Percentiles rank a stretch among this genome's conserved stretches.
Evolutionary conservation across 2,329 filamentous ascomycete genomes (phyloP).

Genomic region (Dactylellina leptospora): DNA sequence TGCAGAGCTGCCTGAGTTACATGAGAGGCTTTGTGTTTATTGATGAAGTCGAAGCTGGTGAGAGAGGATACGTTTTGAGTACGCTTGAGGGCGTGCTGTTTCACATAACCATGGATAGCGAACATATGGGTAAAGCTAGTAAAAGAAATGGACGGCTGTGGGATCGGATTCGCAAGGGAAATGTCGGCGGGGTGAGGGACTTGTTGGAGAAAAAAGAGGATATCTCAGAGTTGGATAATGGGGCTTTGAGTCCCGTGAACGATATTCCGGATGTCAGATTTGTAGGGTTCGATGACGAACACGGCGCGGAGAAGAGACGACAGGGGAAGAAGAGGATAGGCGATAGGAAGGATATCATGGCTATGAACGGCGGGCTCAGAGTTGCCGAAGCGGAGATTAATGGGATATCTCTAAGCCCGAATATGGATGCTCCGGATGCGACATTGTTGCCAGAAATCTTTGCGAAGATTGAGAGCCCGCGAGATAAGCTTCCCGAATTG

Average conservation of each 20-base stretch:
- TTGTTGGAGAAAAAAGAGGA: conserved; percentile 73
- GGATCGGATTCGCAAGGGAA: conserved; percentile 82
- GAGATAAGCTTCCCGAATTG: conserved; percentile 44
- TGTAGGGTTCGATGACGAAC: conserved; percentile 45
- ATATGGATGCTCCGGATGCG: conserved; percentile 44
- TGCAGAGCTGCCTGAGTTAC: conserved; percentile 89
- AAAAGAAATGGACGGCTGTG: conserved; percentile 84
- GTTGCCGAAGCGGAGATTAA: conserved; percentile 27
- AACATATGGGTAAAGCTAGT: conserved; percentile 82
- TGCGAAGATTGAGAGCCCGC: conserved; percentile 49
- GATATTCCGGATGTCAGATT: conserved; percentile 44
- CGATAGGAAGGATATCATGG: conserved; percentile 5
- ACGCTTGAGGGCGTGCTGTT: conserved; percentile 93
- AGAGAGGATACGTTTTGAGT: conserved; percentile 94
- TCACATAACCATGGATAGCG: conserved; percentile 84
- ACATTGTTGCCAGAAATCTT: conserved; percentile 45
- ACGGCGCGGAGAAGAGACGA: conserved; percentile 6
- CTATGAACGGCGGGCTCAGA: conserved; percentile 30
- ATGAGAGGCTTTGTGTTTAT: conserved; percentile 98
- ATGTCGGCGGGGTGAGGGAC: conserved; percentile 75
- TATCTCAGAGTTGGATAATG: conserved; percentile 38
- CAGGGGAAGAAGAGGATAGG: conserved; percentile 29
- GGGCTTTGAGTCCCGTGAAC: conserved; percentile 18
- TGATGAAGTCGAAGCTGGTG: conserved; percentile 94
- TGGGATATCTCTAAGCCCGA: conserved; percentile 41